These are phyloP conservation scores for Nymphaea thermarum DNA, from an alignment of 164 flowering plant species.

Conservation along the genomic window DNA sequence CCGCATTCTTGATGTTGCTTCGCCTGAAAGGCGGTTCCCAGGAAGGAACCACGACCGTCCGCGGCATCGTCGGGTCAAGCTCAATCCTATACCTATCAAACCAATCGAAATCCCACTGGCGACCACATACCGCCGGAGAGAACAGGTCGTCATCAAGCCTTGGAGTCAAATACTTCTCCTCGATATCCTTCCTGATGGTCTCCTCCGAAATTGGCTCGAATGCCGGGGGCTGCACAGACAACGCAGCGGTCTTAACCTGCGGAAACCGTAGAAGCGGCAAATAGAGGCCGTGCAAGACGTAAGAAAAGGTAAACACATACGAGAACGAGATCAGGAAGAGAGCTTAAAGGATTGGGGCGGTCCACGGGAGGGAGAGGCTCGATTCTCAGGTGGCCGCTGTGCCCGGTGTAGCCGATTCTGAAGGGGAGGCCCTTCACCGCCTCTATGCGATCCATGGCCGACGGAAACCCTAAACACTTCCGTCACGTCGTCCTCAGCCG, in stretches of 20 bases:
- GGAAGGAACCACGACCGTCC: slow-evolving; percentile 45
- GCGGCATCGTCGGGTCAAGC: slow-evolving; percentile 68
- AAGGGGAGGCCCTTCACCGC: slow-evolving; percentile 53
- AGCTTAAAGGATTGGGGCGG: slow-evolving; percentile 32
- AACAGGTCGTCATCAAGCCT: slow-evolving; percentile 66
- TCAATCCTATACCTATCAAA: slow-evolving; percentile 56
- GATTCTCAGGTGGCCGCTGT: slow-evolving; percentile 82
- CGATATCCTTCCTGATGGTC: slow-evolving; percentile 48
- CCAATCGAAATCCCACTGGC: slow-evolving; percentile 98
- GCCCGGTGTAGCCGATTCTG: slow-evolving; percentile 79
- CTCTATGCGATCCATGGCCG: slow-evolving; percentile 53
- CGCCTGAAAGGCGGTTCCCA: slow-evolving; percentile 91
- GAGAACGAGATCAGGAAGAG: slow-evolving; percentile 66
- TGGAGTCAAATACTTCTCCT: slow-evolving; percentile 62
- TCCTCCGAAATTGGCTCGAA: slow-evolving; percentile 65
- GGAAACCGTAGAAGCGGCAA: too few relatives aligned
- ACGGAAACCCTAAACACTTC: neutral
- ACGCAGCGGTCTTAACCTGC: too few relatives aligned
- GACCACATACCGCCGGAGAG: slow-evolving; percentile 63
- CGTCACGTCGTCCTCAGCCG: too few relatives aligned
- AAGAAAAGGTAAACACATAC: slow-evolving; percentile 27
- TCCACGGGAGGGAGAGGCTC: slow-evolving; percentile 77
- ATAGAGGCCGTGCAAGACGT: too few relatives aligned
- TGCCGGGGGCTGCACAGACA: slow-evolving; percentile 61
- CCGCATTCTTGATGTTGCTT: slow-evolving; percentile 6